Conservation (phyloP, 305 asterid species). For the Caryopteris hybrid region DNA sequence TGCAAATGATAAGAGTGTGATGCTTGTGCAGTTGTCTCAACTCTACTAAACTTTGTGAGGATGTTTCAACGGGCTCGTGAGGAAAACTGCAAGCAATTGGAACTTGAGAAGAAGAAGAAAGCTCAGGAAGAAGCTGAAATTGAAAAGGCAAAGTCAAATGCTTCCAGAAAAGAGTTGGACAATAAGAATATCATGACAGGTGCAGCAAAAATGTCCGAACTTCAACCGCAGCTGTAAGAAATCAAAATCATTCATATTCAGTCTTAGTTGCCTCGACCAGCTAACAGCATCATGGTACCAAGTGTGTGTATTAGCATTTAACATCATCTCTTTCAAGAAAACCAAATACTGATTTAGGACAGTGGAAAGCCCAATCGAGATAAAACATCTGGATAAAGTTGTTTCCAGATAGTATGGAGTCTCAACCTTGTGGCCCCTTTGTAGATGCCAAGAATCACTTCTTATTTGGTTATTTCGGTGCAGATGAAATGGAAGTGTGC, state of each 20-base stretch:
- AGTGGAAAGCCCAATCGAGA: background rate
- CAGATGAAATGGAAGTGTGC: conserved; percentile 3
- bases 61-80: conserved; percentile 61
- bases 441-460: conserved; percentile 8
- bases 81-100: conserved; percentile 76
- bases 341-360: background rate
- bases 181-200: conserved; percentile 17
- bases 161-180: conserved; percentile 27
- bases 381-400: background rate
- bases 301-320: background rate
- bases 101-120: conserved; percentile 74
- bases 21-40: conserved; percentile 63
- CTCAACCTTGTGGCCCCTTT: background rate
- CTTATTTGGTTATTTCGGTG: background rate
- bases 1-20: conserved; percentile 4
- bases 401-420: conserved; percentile 6
- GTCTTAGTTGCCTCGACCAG: background rate
- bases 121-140: conserved; percentile 56
- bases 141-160: conserved; percentile 26
- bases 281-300: background rate
- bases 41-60: conserved; percentile 68
- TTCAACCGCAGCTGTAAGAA: conserved; percentile 19
- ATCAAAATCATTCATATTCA: background rate
- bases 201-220: conserved; percentile 16
- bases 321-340: background rate